Evolutionary conservation across 352 stramenopile species (phyloP), one percentile per base, ranked within the genome.

Genomic region (Saprolegnia parasitica): DNA sequence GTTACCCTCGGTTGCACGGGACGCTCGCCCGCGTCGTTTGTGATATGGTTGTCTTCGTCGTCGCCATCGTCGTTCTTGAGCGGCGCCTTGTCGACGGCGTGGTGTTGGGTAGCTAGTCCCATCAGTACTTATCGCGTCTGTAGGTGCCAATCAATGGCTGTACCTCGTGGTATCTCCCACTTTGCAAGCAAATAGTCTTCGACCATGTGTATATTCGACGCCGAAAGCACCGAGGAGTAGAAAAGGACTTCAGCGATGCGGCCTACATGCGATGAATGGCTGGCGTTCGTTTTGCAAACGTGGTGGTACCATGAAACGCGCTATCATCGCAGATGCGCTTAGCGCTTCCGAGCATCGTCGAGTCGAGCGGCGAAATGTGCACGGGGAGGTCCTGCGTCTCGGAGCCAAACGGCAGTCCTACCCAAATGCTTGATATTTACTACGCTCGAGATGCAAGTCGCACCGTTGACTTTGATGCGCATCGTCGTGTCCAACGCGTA

Each of bases 401-500:
- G 2, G 56, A 39, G 4, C 56, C 5, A 45, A 63, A 63, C 26
- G 20, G 20, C 32, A 46, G 26, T 18, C 56, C 56, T 63, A 45
- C 1, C 16, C 13, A 4, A 21, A 45, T 4, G 11, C 23, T 20
- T 62, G 8, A 18, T 8, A 15, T n/a, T n/a, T n/a, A n/a, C n/a
- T n/a, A n/a, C 42, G 42, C 42, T n/a, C 42, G 3, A 3, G 1
- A 4, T 49, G 42, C 11, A 15, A 11, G 18, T n/a, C 32, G 11
- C 52, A 52, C 56, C 56, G 40, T 65, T 65, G 23, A 65, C 56
- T 65, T 65, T 32, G 21, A 65, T 52, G 16, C 15, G 5, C 11
- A 65, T 32, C 10, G 35, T 29, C 4, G 23, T 32, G 23, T 65
- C 56, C 13, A 65, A 23, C 13, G 18, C 11, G 56, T 65, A 65